Percentiles rank a stretch among this genome's conserved stretches.
phyloP scores from a whole-genome alignment of 805 yeast species.

The Saccharomycopsis sp. region DNA sequence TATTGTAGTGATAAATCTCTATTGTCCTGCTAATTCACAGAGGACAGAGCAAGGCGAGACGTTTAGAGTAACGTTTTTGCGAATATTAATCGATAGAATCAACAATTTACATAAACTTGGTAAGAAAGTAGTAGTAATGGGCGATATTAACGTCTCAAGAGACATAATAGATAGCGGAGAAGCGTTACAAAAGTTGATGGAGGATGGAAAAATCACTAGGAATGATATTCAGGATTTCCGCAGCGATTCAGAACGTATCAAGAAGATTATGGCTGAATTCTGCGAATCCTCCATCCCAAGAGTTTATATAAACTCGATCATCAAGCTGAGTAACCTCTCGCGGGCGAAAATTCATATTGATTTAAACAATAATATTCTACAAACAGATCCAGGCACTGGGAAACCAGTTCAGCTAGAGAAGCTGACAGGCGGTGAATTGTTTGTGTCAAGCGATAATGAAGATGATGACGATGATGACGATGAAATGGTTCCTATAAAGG shows the following conservation, averaged over 20 bases:
- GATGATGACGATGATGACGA: conserved; percentile 26
- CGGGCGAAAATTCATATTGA: conserved; percentile 11
- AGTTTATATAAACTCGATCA: conserved; percentile 13
- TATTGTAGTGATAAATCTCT: conserved; percentile 56
- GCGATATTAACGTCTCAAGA: conserved; percentile 79
- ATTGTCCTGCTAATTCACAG: conserved; percentile 89
- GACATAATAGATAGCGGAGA: conserved; percentile 84
- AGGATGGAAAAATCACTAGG: conserved; percentile 31
- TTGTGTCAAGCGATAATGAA: conserved; percentile 19
- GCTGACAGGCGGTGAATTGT: conserved; percentile 2
- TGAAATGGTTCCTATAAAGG: conserved; percentile 21
- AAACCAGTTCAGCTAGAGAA: conserved; percentile 6
- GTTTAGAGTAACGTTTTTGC: conserved; percentile 52
- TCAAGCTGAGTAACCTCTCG: conserved; percentile 5
- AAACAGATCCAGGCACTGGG: conserved; percentile 21
- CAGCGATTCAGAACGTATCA: neutral
- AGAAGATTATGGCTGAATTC: neutral
- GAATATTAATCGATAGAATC: conserved; percentile 55
- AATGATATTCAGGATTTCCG: conserved; percentile 21
- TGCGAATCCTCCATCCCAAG: conserved; percentile 10
- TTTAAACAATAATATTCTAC: conserved; percentile 10
- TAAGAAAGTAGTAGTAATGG: conserved; percentile 72
- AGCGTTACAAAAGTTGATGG: conserved; percentile 40
- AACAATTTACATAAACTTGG: conserved; percentile 47
- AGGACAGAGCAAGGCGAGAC: conserved; percentile 59